Evolutionary conservation across 441 rosid species (phyloP).

Genomic region (Eutrema salsugineum): DNA sequence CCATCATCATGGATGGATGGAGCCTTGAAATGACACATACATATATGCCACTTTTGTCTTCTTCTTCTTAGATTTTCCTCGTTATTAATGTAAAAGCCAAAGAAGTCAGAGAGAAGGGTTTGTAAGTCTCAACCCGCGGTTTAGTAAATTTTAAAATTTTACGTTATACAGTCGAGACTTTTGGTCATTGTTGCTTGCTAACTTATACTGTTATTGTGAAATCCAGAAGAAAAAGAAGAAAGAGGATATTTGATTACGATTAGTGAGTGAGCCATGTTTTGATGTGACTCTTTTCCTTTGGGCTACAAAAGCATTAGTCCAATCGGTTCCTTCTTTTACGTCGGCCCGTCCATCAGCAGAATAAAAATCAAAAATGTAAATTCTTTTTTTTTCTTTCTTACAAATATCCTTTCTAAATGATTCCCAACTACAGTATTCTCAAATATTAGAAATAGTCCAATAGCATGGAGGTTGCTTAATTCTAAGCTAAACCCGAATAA

Average conservation of each 20-base stretch:
- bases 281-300: neutral
- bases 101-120: slow-evolving; percentile 10
- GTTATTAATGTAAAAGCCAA: slow-evolving; percentile 1
- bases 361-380: neutral
- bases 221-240: neutral
- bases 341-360: slow-evolving; percentile 1
- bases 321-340: neutral
- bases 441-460: no score
- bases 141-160: neutral
- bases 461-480: neutral
- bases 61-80: neutral
- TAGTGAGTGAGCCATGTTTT: neutral
- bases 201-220: neutral
- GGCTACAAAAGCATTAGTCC: neutral
- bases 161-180: neutral
- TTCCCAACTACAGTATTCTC: no score
- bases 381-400: neutral
- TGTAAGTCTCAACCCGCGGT: slow-evolving; percentile 8
- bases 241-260: neutral
- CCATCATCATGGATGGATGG: neutral
- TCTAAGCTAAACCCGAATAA: neutral
- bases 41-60: neutral
- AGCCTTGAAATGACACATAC: neutral
- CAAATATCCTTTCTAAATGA: no score
- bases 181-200: neutral